phyloP scores from a whole-genome alignment of 345 rosid species.

The Pistacia vera region DNA sequence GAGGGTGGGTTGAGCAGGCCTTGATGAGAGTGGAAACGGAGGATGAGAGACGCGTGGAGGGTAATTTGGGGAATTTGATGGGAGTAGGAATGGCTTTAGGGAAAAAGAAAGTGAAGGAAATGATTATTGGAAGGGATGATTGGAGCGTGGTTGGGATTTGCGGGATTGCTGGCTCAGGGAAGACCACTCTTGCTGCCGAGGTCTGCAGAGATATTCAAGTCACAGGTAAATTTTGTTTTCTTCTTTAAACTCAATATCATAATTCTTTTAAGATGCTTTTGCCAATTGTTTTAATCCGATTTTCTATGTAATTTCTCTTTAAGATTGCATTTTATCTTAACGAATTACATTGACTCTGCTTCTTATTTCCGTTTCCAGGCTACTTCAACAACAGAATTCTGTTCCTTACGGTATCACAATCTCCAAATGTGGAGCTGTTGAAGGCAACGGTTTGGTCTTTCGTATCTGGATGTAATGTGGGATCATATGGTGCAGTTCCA shows the following conservation, averaged over 20 bases:
- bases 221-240: slow-evolving; percentile 44
- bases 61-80: slow-evolving; percentile 36
- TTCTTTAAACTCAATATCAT: background rate
- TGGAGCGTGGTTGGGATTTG: slow-evolving; percentile 53
- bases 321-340: background rate
- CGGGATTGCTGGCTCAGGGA: slow-evolving; percentile 93
- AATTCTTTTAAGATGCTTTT: background rate
- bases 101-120: slow-evolving; percentile 71
- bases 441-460: slow-evolving; percentile 44
- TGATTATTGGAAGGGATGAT: slow-evolving; percentile 50
- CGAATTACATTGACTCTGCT: background rate
- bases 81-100: slow-evolving; percentile 64
- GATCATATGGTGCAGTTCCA: slow-evolving; percentile 26
- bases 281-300: background rate
- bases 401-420: slow-evolving; percentile 83
- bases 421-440: slow-evolving; percentile 64
- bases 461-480: slow-evolving; percentile 42
- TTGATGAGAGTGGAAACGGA: slow-evolving; percentile 43
- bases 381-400: slow-evolving; percentile 52
- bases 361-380: slow-evolving; percentile 35
- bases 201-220: slow-evolving; percentile 62
- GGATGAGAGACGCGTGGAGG: slow-evolving; percentile 43
- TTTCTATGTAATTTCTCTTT: background rate
- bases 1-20: slow-evolving; percentile 65
- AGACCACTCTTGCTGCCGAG: slow-evolving; percentile 83